Base-by-base conservation (phyloP, 352 stramenopile genomes). In the Blastocystis sp. region DNA sequence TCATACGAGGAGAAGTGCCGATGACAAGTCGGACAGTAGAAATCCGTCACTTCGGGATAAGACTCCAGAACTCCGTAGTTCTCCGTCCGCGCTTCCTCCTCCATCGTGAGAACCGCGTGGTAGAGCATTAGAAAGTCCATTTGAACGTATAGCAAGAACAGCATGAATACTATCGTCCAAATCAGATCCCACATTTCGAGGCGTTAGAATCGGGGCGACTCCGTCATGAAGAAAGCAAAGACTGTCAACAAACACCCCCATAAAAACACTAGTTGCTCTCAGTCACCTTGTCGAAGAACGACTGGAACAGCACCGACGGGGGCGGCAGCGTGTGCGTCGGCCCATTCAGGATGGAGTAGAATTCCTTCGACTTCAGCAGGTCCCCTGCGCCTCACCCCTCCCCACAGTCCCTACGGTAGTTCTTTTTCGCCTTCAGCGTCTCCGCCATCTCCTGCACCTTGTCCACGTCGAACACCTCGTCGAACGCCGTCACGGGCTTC, bases 381-480 rank as follows among this genome's bases (percentile, higher is more conserved):
- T 79, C 69, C 11, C 62, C 69, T 79, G 62, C 52, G 11, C 23
- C 53, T 79, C 69, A 79, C 69, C 0, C 28, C 34, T 64, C 43
- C 69, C 19, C 52, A 43, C 52, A 19, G 21, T 61, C n/a, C 43
- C n/a, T 79, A 79, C 69, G 21, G 34, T 79, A 79, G 43, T 79
- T 28, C 69, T 61, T 52, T 52, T 61, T 53, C 45, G 11, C 1
- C 69, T 17, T 45, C 21, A 79, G 17, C 0, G 28, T 62, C 9
- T 79, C n/a, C 19, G 69, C 41, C 53, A 41, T 9, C 5, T 62
- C 38, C 69, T 62, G 41, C 69, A 79, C 69, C 23, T 64, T 45
- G 38, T 79, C 69, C 52, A 79, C 69, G 11, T 79, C 69, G 38
- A 79, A 79, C 69, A 79, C 69, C 38, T 79, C 69, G 64, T 79